Percentiles rank a stretch among this genome's conserved stretches.
phyloP scores from a whole-genome alignment of 805 yeast species.

The Monosporozyma aerobia region DNA sequence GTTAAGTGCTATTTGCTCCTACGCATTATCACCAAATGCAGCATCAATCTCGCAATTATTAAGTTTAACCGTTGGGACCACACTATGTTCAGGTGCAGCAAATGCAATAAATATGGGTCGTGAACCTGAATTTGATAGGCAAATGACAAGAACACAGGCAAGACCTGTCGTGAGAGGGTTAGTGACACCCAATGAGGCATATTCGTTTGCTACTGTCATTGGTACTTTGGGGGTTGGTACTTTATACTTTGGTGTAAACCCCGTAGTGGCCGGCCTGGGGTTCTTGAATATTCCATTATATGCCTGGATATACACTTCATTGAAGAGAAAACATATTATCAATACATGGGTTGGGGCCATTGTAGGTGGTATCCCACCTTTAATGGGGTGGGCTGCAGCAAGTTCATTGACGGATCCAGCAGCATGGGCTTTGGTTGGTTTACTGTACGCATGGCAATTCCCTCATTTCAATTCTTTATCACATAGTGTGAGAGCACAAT shows the following conservation, averaged over 20 bases:
- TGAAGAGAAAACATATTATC: constrained; percentile 73
- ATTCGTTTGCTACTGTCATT: constrained; percentile 60
- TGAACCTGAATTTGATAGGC: constrained; percentile 80
- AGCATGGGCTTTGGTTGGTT: constrained; percentile 87
- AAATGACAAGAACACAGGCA: constrained; percentile 79
- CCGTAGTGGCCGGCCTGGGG: constrained; percentile 78
- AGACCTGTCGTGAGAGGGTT: constrained; percentile 87
- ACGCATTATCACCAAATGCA: constrained; percentile 81
- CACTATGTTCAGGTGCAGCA: constrained; percentile 85
- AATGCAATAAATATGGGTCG: constrained; percentile 96
- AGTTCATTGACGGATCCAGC: constrained; percentile 76
- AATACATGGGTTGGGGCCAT: constrained; percentile 98
- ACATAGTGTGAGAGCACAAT: constrained; percentile 80
- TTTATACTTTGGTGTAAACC: constrained; percentile 73
- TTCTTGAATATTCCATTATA: constrained; percentile 70
- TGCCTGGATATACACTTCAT: constrained; percentile 83
- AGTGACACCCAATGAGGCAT: constrained; percentile 70
- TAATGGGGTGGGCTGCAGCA: constrained; percentile 99
- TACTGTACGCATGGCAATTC: constrained; percentile 95
- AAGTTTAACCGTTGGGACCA: constrained; percentile 74
- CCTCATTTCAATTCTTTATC: constrained; percentile 93
- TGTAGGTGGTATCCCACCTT: constrained; percentile 98
- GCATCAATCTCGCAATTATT: constrained; percentile 64
- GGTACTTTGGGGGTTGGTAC: constrained; percentile 65
- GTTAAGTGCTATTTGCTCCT: constrained; percentile 85